Conservation (phyloP, 495 filamentous ascomycete genomes). For the Penicillium canescens region DNA sequence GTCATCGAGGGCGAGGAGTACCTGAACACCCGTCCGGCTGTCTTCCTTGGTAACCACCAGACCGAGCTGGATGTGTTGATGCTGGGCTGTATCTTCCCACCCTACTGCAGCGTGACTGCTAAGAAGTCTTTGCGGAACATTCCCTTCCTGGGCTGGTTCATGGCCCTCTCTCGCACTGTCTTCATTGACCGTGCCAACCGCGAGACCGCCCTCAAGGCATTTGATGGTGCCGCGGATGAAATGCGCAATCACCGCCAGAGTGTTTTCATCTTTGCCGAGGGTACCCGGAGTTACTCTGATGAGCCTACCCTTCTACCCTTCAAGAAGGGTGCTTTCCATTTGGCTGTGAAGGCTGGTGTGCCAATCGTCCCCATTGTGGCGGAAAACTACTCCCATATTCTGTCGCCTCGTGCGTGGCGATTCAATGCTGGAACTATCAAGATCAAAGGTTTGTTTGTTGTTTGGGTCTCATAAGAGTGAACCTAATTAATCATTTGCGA, state of each 20-base stretch:
- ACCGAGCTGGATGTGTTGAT: slow-evolving; percentile 92
- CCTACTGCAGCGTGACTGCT: slow-evolving; percentile 89
- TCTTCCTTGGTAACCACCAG: slow-evolving; percentile 94
- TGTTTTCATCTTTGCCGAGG: slow-evolving; percentile 94
- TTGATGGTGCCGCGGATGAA: slow-evolving; percentile 76
- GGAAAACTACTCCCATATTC: slow-evolving; percentile 80
- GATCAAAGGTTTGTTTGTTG: slow-evolving; percentile 64
- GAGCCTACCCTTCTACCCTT: slow-evolving; percentile 82
- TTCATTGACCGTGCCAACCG: slow-evolving; percentile 92
- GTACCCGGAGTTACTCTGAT: slow-evolving; percentile 84
- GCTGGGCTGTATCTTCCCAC: slow-evolving; percentile 83
- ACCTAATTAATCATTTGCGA: background rate
- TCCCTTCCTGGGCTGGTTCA: slow-evolving; percentile 97
- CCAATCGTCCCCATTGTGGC: slow-evolving; percentile 87
- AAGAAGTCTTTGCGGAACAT: slow-evolving; percentile 78
- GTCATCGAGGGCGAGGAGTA: slow-evolving; percentile 66
- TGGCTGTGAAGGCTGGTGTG: slow-evolving; percentile 91
- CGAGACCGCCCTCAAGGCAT: slow-evolving; percentile 77
- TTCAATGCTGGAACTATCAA: slow-evolving; percentile 79
- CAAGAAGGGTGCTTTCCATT: slow-evolving; percentile 98
- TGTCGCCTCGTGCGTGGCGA: slow-evolving; percentile 65
- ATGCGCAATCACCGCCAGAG: slow-evolving; percentile 77
- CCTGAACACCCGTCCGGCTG: slow-evolving; percentile 73
- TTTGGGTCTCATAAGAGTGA: too few relatives aligned
- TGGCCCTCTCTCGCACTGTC: slow-evolving; percentile 83